These are phyloP conservation scores for Pharnaceum exiguum DNA, from an alignment of 148 eudicot genomes.

Conservation along the genomic window DNA sequence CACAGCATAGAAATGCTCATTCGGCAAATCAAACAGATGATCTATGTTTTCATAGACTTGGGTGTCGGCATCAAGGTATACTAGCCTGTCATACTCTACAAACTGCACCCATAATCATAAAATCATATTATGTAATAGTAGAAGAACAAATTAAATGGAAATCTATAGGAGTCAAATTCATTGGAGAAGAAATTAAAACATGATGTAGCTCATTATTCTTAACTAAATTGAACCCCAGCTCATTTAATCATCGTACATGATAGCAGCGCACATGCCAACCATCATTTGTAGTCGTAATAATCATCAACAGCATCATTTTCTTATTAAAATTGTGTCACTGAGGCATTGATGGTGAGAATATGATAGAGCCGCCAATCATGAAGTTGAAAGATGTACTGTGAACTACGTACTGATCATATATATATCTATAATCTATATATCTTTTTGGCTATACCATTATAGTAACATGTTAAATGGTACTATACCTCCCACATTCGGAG, in stretches of 20 bases:
- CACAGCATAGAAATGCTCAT: conserved; percentile 20
- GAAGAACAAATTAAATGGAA: neutral
- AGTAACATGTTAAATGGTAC: neutral
- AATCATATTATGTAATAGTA: neutral
- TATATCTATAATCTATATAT: neutral
- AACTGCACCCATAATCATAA: conserved; percentile 8
- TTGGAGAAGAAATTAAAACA: neutral
- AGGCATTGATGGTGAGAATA: neutral
- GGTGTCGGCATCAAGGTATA: conserved; percentile 20
- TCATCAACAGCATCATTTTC: too few relatives aligned
- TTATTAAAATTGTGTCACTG: too few relatives aligned
- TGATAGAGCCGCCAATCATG: too few relatives aligned
- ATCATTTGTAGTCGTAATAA: too few relatives aligned
- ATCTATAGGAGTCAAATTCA: neutral
- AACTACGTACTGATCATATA: too few relatives aligned
- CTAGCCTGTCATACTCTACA: conserved; percentile 22
- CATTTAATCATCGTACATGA: too few relatives aligned
- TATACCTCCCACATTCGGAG: conserved; percentile 40
- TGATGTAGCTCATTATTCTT: too few relatives aligned
- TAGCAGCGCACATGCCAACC: too few relatives aligned
- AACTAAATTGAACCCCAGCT: too few relatives aligned
- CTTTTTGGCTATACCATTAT: too few relatives aligned
- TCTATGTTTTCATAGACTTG: conserved; percentile 24
- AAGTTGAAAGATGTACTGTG: too few relatives aligned
- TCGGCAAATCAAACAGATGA: conserved; percentile 23